Evolutionary conservation across 495 filamentous ascomycete species (phyloP).

Genomic region (Astrocystis sublimbata): DNA sequence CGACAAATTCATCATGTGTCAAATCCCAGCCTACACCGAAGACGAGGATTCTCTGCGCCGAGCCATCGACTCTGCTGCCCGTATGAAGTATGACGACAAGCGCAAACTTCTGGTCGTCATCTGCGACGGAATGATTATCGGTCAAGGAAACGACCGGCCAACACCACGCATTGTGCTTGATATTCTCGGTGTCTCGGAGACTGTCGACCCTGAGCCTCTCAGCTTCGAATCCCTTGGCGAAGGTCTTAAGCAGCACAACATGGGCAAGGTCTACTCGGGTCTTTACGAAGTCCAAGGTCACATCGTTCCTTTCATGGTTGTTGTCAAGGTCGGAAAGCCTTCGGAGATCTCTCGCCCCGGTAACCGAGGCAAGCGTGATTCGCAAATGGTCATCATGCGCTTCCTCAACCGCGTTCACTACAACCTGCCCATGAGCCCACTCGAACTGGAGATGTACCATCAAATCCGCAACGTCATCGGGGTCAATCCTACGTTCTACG

Average conservation of each 20-base stretch:
- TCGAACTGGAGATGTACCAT: slow-evolving; percentile 98
- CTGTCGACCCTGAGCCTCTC: slow-evolving; percentile 92
- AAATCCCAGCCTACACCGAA: slow-evolving; percentile 97
- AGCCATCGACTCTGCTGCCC: slow-evolving; percentile 93
- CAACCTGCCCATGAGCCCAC: slow-evolving; percentile 90
- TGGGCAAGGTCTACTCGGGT: slow-evolving; percentile 98
- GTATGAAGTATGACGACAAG: slow-evolving; percentile 98
- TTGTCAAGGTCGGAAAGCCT: slow-evolving; percentile 97
- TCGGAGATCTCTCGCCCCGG: slow-evolving; percentile 95
- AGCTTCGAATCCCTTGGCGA: slow-evolving; percentile 97
- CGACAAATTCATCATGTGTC: slow-evolving; percentile 98
- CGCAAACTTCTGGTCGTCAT: slow-evolving; percentile 92
- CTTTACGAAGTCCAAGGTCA: slow-evolving; percentile 97
- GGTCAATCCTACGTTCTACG: slow-evolving; percentile 97
- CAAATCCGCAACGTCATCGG: slow-evolving; percentile 99
- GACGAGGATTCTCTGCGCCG: slow-evolving; percentile 95
- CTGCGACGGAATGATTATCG: slow-evolving; percentile 99
- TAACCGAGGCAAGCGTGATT: slow-evolving; percentile 99
- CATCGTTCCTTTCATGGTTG: slow-evolving; percentile 95
- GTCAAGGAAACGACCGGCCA: slow-evolving; percentile 93
- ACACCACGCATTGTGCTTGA: slow-evolving; percentile 96
- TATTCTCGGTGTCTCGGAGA: slow-evolving; percentile 91
- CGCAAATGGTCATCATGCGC: slow-evolving; percentile 96
- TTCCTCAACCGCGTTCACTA: slow-evolving; percentile 99
- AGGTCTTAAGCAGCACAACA: slow-evolving; percentile 97